A percentile compares a stretch with the other conserved stretches of the same genome.
Conservation (phyloP, 345 rosid genomes). For the Arabis alpina region DNA sequence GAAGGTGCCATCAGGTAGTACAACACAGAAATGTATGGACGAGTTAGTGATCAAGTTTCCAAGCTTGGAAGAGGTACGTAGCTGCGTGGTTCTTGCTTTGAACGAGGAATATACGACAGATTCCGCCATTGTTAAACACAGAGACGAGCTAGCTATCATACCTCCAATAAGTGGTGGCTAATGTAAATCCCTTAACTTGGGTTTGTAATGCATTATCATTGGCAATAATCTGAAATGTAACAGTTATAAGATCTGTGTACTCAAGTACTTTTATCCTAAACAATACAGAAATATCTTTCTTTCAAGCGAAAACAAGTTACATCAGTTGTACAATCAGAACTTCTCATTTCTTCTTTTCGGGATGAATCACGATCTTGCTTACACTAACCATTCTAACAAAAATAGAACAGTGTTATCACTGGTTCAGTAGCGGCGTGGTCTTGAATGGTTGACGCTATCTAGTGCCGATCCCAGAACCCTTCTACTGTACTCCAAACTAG, state of each 20-base stretch:
- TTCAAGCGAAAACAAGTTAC: not conserved
- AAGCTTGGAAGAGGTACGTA: constrained; percentile 61
- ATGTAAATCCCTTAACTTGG: not conserved
- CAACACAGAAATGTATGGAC: constrained; percentile 66
- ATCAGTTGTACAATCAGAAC: not conserved
- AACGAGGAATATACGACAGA: constrained; percentile 75
- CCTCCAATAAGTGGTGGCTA: constrained; percentile 99
- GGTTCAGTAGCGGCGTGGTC: constrained; percentile 59
- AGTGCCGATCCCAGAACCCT: constrained; percentile 62
- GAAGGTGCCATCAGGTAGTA: constrained; percentile 67
- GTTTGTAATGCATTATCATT: constrained; percentile 3
- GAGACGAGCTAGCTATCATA: constrained; percentile 89
- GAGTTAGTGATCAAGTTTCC: constrained; percentile 67
- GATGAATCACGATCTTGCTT: not conserved
- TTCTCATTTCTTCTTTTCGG: not conserved
- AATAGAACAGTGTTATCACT: constrained; percentile 33
- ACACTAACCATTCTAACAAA: not conserved
- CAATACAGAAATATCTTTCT: constrained; percentile 1
- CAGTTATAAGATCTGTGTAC: not conserved
- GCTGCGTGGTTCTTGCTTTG: constrained; percentile 78
- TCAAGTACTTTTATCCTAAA: not conserved
- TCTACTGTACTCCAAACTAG: constrained; percentile 62
- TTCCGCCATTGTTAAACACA: constrained; percentile 60
- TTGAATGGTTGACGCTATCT: constrained; percentile 60
- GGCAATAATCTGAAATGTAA: constrained; percentile 5